These are phyloP conservation scores for Nigrospora osmanthi DNA, from an alignment of 2,329 filamentous ascomycete species.

Conservation along the genomic window DNA sequence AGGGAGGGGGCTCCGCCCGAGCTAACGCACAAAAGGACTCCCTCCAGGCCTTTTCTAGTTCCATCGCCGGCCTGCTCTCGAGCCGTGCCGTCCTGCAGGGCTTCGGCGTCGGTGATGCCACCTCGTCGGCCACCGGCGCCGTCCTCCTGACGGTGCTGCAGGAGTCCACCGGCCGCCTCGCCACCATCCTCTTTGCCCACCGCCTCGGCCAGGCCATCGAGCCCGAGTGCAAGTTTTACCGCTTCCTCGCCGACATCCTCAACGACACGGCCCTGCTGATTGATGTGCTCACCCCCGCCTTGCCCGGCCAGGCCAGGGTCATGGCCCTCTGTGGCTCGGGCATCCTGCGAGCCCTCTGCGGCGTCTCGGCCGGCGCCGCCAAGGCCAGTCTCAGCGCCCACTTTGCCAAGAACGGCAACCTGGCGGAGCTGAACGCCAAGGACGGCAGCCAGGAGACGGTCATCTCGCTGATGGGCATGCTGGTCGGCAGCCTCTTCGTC, in stretches of 20 bases:
- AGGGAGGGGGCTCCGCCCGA: not conserved
- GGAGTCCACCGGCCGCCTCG: conserved; percentile 71
- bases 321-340: conserved; percentile 41
- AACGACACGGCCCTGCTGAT: conserved; percentile 82
- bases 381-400: conserved; percentile 90
- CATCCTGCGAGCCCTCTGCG: conserved; percentile 60
- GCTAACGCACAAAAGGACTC: conserved; percentile 44
- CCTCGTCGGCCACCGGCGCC: conserved; percentile 70
- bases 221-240: conserved; percentile 85
- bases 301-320: conserved; percentile 48
- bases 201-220: conserved; percentile 75
- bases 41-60: conserved; percentile 76
- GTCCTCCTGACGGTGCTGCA: conserved; percentile 78
- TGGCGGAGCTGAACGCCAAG: conserved; percentile 84
- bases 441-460: conserved; percentile 94
- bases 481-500: conserved; percentile 75
- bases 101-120: conserved; percentile 76
- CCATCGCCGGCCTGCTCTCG: conserved; percentile 71
- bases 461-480: conserved; percentile 80
- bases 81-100: conserved; percentile 73
- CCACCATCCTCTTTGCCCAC: conserved; percentile 82
- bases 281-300: conserved; percentile 72
- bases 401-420: conserved; percentile 79
- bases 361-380: conserved; percentile 80
- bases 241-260: conserved; percentile 79